Base-by-base conservation (phyloP, 2,329 filamentous ascomycete genomes). In the Claviceps pazoutovae region DNA sequence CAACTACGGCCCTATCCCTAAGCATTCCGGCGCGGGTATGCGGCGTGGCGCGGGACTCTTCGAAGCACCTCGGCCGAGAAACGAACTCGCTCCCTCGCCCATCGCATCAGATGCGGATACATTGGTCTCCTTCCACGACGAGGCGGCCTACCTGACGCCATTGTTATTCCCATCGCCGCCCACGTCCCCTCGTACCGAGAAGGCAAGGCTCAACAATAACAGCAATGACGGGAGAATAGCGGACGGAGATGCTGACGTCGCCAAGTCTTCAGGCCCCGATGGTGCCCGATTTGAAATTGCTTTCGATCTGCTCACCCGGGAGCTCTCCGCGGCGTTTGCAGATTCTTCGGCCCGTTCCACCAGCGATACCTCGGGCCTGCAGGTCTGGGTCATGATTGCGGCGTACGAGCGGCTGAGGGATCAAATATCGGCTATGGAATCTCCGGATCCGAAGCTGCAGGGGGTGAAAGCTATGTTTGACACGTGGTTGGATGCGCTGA, bases 371-470 rank as follows among this genome's bases (percentile, higher is more conserved):
- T 69, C 74, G 14, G 69, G 71, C 1, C 58, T 79, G 42, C 76
- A 79, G 58, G 61, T 79, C 17, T 74, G 73, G 71, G 68, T 75
- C 44, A 79, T 79, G 76, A 79, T 79, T 49, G 76, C 79, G 57
- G 75, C 76, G 2, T 79, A 79, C 57, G 75, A 79, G 65, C 68
- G 68, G 53, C 62, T 80, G 52, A 66, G 73, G 16, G 72, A 77
- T 44, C 69, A 70, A 57, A 59, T 79, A 0, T 58, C 64, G 0
- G 64, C 61, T 2, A 64, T 64, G 58, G 63, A 66, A 52, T 55
- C 62, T 36, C 56, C 56, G 0, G 60, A 68, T 2, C 55, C 70
- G 14, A 65, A 71, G 54, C 54, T 56, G 36, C 50, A 54, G 37
- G 59, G 59, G 16, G 61, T 63, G 21, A 56, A 55, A 5, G 58